Conservation (phyloP, 305 asterid genomes). For the Solanum hybrid region DNA sequence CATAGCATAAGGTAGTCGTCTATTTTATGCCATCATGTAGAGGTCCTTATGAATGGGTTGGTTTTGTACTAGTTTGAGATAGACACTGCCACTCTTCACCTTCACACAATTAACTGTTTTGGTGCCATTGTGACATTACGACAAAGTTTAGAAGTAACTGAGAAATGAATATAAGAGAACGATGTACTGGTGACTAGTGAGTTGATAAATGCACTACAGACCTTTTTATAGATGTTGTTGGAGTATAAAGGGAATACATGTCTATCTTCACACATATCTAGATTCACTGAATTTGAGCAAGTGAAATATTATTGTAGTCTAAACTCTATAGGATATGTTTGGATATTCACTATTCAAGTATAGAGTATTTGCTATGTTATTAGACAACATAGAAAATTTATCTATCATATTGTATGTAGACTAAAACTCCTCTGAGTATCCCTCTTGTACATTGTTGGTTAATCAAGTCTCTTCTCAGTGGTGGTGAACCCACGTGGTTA, state of each 20-base stretch:
- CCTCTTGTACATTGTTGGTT: neutral
- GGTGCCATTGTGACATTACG: neutral
- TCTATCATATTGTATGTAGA: neutral
- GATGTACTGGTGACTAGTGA: neutral
- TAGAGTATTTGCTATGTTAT: neutral
- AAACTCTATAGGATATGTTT: neutral
- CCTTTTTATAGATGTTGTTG: neutral
- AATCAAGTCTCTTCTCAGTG: neutral
- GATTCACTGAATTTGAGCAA: neutral
- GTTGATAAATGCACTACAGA: neutral
- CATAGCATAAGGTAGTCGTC: slow-evolving; percentile 10
- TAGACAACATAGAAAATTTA: neutral
- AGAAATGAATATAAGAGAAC: neutral
- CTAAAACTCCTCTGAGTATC: neutral
- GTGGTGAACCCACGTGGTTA: neutral
- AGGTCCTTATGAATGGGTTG: neutral
- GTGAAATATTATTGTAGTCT: neutral
- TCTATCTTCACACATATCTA: neutral
- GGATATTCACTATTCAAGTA: neutral
- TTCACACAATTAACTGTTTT: neutral
- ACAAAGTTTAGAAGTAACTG: neutral
- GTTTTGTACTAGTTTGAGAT: neutral
- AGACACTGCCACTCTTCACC: neutral
- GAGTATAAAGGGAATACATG: neutral
- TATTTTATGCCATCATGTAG: neutral